Base-by-base conservation (phyloP, 1,139 yeast genomes). In the Candida sp. region DNA sequence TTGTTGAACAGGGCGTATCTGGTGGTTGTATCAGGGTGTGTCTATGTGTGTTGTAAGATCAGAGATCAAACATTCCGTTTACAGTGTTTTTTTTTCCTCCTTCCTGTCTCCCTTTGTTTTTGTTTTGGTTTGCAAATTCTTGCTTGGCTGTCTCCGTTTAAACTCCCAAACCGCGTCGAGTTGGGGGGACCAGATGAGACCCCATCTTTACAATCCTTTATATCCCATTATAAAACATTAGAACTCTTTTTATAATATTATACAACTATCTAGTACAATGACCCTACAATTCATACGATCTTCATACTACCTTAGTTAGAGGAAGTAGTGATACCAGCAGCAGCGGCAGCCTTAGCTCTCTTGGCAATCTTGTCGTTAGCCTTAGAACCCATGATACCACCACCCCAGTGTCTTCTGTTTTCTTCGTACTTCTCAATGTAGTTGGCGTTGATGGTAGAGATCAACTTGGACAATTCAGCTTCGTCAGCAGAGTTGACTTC, bases 321-420 rank as follows among this genome's bases (percentile, higher is more conserved):
- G n/a, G n/a, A n/a, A 33, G 59, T 97, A 65, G 90, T 97, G 58
- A 98, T 86, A 65, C 97, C 87, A 33, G 59, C 59, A 48, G 49
- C 44, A 45, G 75, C 80, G 55, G 72, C 66, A 51, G 66, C 61
- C 70, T 75, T 78, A 46, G 76, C 78, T 61, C 64, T 77, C 73
- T 78, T 76, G 51, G 74, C 78, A 48, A 63, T 74, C 81, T 87
- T 89, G 67, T 85, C 94, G 68, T 81, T 83, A 68, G 98, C 90
- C 85, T 93, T 93, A 67, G 90, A 81, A 76, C 98, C 31, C 31
- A 28, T 28, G 31, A 28, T 28, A 28, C 31, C 31, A 84, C 99
- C 98, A 86, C 98, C 98, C 98, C 98, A 93, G 88, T 91, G 96
- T 83, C 90, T 91, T 85, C 96, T 93, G 75, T 83, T 73, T 66